Conservation (phyloP, 495 filamentous ascomycete genomes). For the Neurospora sp. region DNA sequence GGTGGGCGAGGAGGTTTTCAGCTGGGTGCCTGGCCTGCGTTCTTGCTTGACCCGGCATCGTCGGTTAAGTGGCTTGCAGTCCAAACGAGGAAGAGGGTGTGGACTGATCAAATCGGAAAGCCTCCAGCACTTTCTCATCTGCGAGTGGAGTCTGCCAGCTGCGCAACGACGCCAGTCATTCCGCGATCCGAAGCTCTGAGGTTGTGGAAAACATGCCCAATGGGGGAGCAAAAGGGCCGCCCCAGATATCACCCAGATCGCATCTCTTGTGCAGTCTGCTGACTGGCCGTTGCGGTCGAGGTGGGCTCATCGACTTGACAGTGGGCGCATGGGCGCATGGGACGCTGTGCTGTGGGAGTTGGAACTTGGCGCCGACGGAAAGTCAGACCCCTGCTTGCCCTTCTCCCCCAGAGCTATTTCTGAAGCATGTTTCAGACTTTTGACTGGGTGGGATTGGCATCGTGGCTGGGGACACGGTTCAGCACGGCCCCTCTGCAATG, state of each 20-base stretch:
- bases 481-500: conserved; percentile 12
- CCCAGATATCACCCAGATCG: background rate
- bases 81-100: background rate
- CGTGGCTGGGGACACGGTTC: conserved; percentile 16
- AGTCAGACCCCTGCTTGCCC: conserved; percentile 1
- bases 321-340: background rate
- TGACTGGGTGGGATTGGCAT: conserved; percentile 13
- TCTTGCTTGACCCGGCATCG: background rate
- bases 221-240: background rate
- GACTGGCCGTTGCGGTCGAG: background rate
- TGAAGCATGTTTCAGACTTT: conserved; percentile 25
- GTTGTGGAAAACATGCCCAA: background rate
- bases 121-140: background rate
- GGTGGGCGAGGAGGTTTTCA: background rate
- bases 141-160: conserved; percentile 2
- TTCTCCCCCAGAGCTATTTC: conserved; percentile 16
- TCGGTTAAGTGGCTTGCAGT: background rate
- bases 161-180: background rate
- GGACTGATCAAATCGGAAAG: background rate
- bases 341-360: background rate
- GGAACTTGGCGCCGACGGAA: background rate
- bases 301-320: background rate
- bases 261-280: background rate
- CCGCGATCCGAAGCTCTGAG: background rate
- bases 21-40: background rate